These are phyloP conservation scores for Spergularia marina DNA, from an alignment of 148 eudicot species.

Conservation along the genomic window DNA sequence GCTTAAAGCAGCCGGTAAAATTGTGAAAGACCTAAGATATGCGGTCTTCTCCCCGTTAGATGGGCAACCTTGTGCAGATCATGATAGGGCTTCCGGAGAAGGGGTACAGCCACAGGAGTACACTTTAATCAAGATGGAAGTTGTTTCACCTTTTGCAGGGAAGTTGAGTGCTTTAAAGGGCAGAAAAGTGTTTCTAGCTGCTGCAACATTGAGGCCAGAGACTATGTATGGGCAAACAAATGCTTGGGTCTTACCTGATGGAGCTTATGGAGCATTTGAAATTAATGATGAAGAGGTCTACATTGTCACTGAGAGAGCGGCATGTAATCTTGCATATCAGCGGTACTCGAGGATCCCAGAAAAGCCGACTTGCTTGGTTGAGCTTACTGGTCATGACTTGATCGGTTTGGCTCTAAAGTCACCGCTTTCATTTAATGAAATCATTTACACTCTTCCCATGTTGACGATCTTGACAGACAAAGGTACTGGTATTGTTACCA, in stretches of 20 bases:
- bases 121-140: conserved; percentile 89
- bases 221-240: conserved; percentile 96
- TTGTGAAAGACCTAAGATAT: conserved; percentile 81
- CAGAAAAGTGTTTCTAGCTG: conserved; percentile 75
- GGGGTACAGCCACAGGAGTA: conserved; percentile 95
- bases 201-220: conserved; percentile 92
- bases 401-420: conserved; percentile 83
- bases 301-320: conserved; percentile 66
- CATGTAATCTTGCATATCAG: conserved; percentile 85
- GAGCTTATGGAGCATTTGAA: conserved; percentile 86
- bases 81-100: conserved; percentile 96
- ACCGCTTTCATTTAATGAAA: conserved; percentile 65
- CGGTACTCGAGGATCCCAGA: conserved; percentile 57
- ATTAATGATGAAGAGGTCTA: conserved; percentile 76
- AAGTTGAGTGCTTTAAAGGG: conserved; percentile 67
- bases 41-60: conserved; percentile 76
- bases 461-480: conserved; percentile 81
- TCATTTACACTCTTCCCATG: conserved; percentile 83
- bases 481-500: conserved; percentile 93
- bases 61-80: conserved; percentile 98
- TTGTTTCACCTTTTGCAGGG: conserved; percentile 62
- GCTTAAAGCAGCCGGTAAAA: conserved; percentile 68
- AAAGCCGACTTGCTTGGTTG: conserved; percentile 74
- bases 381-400: conserved; percentile 78
- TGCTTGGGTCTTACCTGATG: conserved; percentile 92